A percentile compares a stretch with the other conserved stretches of the same genome.
phyloP scores from a whole-genome alignment of 2,329 filamentous ascomycete genomes.

The Exophiala aquamarina region DNA sequence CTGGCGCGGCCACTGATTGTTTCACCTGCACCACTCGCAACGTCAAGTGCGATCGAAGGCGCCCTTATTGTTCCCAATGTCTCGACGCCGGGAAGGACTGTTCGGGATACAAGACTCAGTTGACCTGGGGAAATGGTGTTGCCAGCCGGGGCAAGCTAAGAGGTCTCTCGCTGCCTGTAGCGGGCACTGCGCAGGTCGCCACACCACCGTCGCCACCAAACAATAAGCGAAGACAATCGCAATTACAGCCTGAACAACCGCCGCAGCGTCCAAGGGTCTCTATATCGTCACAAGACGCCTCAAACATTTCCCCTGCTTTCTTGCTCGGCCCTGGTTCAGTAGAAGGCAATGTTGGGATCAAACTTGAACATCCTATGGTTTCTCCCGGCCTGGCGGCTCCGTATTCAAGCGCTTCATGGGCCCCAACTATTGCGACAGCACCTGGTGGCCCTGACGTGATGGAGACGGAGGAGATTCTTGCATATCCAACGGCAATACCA shows the following conservation, averaged over 20 bases:
- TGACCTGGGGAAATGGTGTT: slow-evolving; percentile 95
- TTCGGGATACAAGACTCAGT: slow-evolving; percentile 91
- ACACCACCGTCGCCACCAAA: slow-evolving; percentile 8
- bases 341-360: background rate
- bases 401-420: slow-evolving; percentile 10
- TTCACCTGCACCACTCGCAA: slow-evolving; percentile 86
- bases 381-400: background rate
- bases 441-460: background rate
- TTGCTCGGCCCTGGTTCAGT: slow-evolving; percentile 3
- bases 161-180: slow-evolving; percentile 73
- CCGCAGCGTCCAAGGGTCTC: background rate
- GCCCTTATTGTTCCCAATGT: slow-evolving; percentile 94
- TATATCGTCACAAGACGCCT: background rate
- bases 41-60: slow-evolving; percentile 82
- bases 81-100: slow-evolving; percentile 89
- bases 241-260: background rate
- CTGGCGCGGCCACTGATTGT: slow-evolving; percentile 90
- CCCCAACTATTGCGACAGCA: background rate
- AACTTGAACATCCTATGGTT: slow-evolving; percentile 7
- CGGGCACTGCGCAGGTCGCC: slow-evolving; percentile 40
- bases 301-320: background rate
- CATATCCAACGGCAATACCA: slow-evolving; percentile 4
- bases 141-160: slow-evolving; percentile 93
- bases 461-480: slow-evolving; percentile 8
- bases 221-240: slow-evolving; percentile 17